A percentile compares a stretch with the other conserved stretches of the same genome.
phyloP scores from a whole-genome alignment of 2,329 filamentous ascomycete species.

The Botrytis elliptica region DNA sequence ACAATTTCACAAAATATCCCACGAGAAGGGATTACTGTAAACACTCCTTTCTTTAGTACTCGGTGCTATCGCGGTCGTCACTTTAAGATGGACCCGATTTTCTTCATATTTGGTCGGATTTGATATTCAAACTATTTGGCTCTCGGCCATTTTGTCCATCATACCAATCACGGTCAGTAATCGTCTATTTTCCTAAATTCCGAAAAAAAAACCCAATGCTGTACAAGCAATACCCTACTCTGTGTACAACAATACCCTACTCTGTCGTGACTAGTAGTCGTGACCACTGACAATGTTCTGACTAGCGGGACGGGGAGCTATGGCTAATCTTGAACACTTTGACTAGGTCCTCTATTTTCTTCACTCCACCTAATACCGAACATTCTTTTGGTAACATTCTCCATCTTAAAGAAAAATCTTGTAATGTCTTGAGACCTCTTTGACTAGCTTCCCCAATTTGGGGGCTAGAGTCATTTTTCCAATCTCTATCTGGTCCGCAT shows the following conservation, averaged over 20 bases:
- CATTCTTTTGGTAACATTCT: conserved; percentile 5
- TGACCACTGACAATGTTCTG: background rate
- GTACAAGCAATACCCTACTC: conserved; percentile 1
- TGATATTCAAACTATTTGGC: background rate
- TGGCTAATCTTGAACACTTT: background rate
- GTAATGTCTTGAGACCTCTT: conserved; percentile 2
- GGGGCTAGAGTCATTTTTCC: background rate
- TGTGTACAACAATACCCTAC: background rate
- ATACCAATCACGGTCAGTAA: background rate
- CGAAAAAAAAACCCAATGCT: background rate
- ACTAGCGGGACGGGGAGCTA: background rate
- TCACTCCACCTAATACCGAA: background rate
- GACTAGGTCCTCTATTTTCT: background rate
- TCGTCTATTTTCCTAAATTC: background rate
- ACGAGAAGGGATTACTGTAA: background rate
- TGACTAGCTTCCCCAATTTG: conserved; percentile 4
- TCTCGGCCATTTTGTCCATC: conserved; percentile 6
- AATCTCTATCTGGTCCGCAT: background rate
- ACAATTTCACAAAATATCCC: background rate
- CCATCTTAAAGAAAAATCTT: conserved; percentile 11
- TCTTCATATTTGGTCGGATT: conserved; percentile 12
- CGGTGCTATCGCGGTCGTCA: conserved; percentile 22
- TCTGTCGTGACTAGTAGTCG: background rate
- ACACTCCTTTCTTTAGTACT: background rate
- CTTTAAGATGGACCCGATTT: conserved; percentile 17